Percentiles rank a stretch among this genome's conserved stretches.
These are phyloP conservation scores for Thraustochytrium striatum DNA, from an alignment of 352 stramenopile genomes.

Conservation along the genomic window DNA sequence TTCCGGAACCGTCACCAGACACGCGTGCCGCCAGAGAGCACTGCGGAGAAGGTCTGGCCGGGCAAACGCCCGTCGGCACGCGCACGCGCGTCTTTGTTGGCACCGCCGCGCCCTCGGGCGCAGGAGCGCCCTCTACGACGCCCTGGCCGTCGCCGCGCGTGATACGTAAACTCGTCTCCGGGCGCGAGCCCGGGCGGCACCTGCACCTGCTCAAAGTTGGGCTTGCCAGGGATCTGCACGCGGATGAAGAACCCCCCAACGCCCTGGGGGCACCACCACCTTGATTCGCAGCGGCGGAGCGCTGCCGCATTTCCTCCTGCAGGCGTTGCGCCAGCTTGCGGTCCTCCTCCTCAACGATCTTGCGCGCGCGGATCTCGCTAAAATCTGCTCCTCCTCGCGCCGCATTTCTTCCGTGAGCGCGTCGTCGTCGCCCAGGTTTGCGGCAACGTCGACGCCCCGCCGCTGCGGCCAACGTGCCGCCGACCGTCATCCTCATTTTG, in stretches of 20 bases:
- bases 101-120: no score
- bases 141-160: not conserved
- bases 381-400: conserved; percentile 41
- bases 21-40: conserved; percentile 14
- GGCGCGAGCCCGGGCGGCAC: conserved; percentile 27
- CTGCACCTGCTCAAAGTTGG: conserved; percentile 30
- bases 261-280: not conserved
- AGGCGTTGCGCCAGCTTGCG: conserved; percentile 40
- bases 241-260: conserved; percentile 26
- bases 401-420: not conserved
- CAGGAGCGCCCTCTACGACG: no score
- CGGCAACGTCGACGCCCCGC: not conserved
- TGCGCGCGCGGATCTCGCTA: conserved; percentile 25
- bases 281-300: not conserved
- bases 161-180: conserved; percentile 32
- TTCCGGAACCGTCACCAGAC: not conserved
- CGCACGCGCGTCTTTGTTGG: not conserved
- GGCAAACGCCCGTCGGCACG: not conserved
- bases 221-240: conserved; percentile 15
- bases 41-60: conserved; percentile 13
- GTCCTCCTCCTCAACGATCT: conserved; percentile 45
- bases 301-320: conserved; percentile 18
- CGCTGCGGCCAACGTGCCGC: not conserved
- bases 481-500: not conserved
- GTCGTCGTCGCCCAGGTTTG: conserved; percentile 13